These are phyloP conservation scores for Babesia gibsoni DNA, from an alignment of 169 alveolate genomes.

Conservation along the genomic window DNA sequence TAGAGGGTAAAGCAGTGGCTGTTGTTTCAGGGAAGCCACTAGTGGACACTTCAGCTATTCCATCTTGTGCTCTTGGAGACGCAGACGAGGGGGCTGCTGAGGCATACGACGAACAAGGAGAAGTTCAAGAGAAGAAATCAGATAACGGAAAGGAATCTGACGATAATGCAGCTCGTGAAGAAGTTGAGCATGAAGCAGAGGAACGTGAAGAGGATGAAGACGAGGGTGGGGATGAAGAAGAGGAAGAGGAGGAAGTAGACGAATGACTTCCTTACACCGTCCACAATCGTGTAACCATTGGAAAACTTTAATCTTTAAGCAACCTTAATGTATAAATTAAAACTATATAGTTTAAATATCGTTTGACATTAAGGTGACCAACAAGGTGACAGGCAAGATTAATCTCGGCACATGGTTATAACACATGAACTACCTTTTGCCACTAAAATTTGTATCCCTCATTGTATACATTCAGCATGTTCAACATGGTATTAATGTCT, in stretches of 20 bases:
- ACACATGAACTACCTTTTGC: too few relatives aligned
- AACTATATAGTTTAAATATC: too few relatives aligned
- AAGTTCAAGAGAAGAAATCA: not conserved
- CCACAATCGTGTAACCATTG: too few relatives aligned
- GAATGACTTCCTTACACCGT: too few relatives aligned
- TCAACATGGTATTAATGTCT: too few relatives aligned
- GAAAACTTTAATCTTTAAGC: too few relatives aligned
- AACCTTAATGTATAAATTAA: too few relatives aligned
- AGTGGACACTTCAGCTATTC: conserved; percentile 37
- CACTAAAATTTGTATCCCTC: too few relatives aligned
- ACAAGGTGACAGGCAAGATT: too few relatives aligned
- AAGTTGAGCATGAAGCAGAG: conserved; percentile 12
- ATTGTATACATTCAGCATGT: too few relatives aligned
- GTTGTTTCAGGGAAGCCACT: conserved; percentile 36
- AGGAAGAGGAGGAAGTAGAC: conserved; percentile 36
- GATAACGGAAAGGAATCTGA: not conserved
- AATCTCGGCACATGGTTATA: too few relatives aligned
- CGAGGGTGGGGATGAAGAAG: conserved; percentile 32
- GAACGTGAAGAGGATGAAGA: conserved; percentile 12
- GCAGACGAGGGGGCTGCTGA: conserved; percentile 41
- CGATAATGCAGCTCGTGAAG: conserved; percentile 32
- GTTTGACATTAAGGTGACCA: too few relatives aligned
- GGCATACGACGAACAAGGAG: conserved; percentile 27
- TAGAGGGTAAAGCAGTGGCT: conserved; percentile 37
- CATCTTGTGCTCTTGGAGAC: conserved; percentile 34